Conservation (phyloP, 495 filamentous ascomycete genomes). For the Aspergillus egyptiacus region DNA sequence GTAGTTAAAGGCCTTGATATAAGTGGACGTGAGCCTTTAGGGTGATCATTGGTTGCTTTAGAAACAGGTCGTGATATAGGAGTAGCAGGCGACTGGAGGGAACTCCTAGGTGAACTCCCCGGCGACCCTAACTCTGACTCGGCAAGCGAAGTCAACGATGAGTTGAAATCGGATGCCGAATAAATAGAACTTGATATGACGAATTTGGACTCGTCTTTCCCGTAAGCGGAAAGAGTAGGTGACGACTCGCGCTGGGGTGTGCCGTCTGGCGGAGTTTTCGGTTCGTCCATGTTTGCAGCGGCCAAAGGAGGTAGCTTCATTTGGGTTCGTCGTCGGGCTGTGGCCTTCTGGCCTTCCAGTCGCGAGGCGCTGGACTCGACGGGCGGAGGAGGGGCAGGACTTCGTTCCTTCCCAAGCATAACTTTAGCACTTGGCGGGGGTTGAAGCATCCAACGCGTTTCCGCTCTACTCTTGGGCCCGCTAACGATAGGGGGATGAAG, state of each 20-base stretch:
- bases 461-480: conserved; percentile 59
- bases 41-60: conserved; percentile 33
- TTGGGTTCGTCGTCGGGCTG: neutral
- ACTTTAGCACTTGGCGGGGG: conserved; percentile 77
- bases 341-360: conserved; percentile 9
- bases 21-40: conserved; percentile 24
- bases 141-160: conserved; percentile 27
- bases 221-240: conserved; percentile 17
- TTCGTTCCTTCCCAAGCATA: conserved; percentile 73
- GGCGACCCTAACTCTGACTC: conserved; percentile 30
- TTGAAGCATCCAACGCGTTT: conserved; percentile 84
- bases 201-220: conserved; percentile 27
- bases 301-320: conserved; percentile 10
- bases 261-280: conserved; percentile 9
- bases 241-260: conserved; percentile 22
- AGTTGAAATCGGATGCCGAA: conserved; percentile 33
- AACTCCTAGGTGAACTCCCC: conserved; percentile 24
- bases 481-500: conserved; percentile 82
- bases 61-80: conserved; percentile 37
- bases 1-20: conserved; percentile 36
- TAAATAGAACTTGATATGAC: conserved; percentile 19
- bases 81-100: conserved; percentile 36
- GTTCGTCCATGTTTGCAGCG: conserved; percentile 1
- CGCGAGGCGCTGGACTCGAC: conserved; percentile 16
- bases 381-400: conserved; percentile 32